A percentile compares a stretch with the other conserved stretches of the same genome.
Evolutionary conservation across 371 early-diverging fungal species (phyloP).

Genomic region (Mortierella sp.): DNA sequence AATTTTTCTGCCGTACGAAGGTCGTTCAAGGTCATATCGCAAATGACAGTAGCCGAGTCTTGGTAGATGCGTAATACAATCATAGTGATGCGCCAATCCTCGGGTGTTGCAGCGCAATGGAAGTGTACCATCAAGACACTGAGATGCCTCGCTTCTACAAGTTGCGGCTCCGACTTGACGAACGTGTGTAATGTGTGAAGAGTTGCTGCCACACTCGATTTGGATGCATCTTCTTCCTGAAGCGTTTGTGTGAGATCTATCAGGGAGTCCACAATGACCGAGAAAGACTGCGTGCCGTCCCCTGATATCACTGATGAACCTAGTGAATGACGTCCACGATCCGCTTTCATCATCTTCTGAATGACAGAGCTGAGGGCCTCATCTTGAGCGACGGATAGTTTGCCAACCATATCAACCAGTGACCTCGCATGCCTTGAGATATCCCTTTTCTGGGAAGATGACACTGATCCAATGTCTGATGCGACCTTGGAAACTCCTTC

Average conservation of each 20-base stretch:
- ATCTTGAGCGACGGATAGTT: conserved; percentile 27
- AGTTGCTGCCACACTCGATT: conserved; percentile 42
- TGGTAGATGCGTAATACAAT: conserved; percentile 47
- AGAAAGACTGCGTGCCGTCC: conserved; percentile 60
- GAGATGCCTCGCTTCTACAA: conserved; percentile 40
- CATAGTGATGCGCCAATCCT: conserved; percentile 46
- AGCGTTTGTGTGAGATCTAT: conserved; percentile 69
- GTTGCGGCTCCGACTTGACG: conserved; percentile 27
- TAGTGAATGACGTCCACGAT: conserved; percentile 9
- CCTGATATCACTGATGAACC: not conserved
- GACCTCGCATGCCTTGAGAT: conserved; percentile 55
- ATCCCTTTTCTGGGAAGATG: conserved; percentile 57
- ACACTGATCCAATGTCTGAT: conserved; percentile 25
- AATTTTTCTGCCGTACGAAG: conserved; percentile 18
- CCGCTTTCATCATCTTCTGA: conserved; percentile 41
- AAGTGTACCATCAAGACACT: conserved; percentile 25
- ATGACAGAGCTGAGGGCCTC: conserved; percentile 43
- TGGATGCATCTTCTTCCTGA: conserved; percentile 59
- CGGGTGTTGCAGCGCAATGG: conserved; percentile 28
- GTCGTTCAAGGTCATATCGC: conserved; percentile 12
- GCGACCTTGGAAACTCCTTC: conserved; percentile 53
- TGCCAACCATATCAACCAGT: conserved; percentile 61
- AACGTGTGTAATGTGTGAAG: conserved; percentile 41
- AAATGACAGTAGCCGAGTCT: conserved; percentile 20
- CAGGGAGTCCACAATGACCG: conserved; percentile 74